phyloP scores from a whole-genome alignment of 768 basidiomycete genomes.

The Kwoniella dendrophila region DNA sequence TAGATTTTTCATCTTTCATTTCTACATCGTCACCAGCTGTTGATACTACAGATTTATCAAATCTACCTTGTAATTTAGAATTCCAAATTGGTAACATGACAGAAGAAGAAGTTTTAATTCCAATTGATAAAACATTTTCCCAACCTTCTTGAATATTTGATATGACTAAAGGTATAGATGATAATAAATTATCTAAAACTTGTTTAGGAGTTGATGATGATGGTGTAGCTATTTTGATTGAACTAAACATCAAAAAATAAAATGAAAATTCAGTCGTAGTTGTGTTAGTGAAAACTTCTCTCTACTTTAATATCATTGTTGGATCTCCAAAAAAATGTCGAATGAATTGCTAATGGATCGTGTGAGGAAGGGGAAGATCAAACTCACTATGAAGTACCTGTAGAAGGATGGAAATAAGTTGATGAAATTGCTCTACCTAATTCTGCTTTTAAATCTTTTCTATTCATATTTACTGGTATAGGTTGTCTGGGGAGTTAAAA shows the following conservation, averaged over 20 bases:
- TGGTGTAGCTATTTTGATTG: constrained; percentile 77
- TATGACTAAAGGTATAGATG: constrained; percentile 74
- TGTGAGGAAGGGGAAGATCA: constrained; percentile 27
- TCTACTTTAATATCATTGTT: too few species aligned
- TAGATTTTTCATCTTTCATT: constrained; percentile 54
- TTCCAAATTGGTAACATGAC: constrained; percentile 89
- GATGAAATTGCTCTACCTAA: constrained; percentile 89
- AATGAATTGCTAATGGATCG: too few species aligned
- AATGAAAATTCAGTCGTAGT: too few species aligned
- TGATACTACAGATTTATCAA: constrained; percentile 58
- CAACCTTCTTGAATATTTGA: constrained; percentile 75
- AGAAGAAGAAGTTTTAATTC: constrained; percentile 86
- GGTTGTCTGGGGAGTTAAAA: constrained; percentile 68
- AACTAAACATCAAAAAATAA: constrained; percentile 59
- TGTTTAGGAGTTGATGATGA: constrained; percentile 70
- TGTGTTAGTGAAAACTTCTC: too few species aligned
- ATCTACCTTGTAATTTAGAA: constrained; percentile 71
- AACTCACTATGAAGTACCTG: constrained; percentile 85
- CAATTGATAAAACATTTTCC: constrained; percentile 85
- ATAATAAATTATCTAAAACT: constrained; percentile 74
- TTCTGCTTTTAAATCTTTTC: constrained; percentile 87
- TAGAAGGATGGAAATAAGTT: constrained; percentile 93
- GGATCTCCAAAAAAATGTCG: too few species aligned
- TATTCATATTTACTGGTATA: constrained; percentile 84
- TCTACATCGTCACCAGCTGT: constrained; percentile 44